Percentiles rank a stretch among this genome's conserved stretches.
phyloP scores from a whole-genome alignment of 2,329 filamentous ascomycete species.

The Trichoderma sp. region DNA sequence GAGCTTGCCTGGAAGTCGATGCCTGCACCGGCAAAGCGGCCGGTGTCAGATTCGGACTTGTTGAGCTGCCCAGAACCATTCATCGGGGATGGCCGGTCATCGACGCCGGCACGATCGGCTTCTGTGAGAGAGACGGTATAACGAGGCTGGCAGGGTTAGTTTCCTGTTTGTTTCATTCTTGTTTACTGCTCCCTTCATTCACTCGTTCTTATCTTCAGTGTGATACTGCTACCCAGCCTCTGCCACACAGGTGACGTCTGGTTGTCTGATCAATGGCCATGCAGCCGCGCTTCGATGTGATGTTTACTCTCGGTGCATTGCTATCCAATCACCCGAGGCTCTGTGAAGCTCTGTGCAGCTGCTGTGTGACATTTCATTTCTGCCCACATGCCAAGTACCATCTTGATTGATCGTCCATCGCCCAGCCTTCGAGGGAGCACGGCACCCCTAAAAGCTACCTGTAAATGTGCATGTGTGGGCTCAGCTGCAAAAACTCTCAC shows the following conservation, averaged over 20 bases:
- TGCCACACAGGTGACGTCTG: not conserved
- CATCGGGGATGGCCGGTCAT: not conserved
- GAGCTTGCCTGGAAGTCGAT: not conserved
- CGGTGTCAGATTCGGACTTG: slow-evolving; percentile 6
- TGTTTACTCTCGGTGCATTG: not conserved
- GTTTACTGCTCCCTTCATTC: not conserved
- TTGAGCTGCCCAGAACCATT: not conserved
- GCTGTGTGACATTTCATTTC: not conserved
- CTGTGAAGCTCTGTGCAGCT: not conserved
- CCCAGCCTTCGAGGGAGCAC: not conserved
- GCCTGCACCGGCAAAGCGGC: slow-evolving; percentile 1
- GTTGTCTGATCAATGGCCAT: not conserved
- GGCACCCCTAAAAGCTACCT: not conserved
- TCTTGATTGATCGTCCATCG: not conserved
- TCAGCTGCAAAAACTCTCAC: not conserved
- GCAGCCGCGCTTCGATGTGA: not conserved
- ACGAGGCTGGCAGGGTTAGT: not conserved
- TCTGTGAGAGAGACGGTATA: not conserved
- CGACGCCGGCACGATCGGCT: slow-evolving; percentile 3
- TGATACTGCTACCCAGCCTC: not conserved
- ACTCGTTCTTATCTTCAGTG: not conserved
- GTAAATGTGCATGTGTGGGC: too few relatives aligned
- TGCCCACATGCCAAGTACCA: not conserved
- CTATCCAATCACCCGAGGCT: not conserved
- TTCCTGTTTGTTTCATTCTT: not conserved